phyloP scores from a whole-genome alignment of 2,329 filamentous ascomycete genomes.

The Fusarium veterinarium region DNA sequence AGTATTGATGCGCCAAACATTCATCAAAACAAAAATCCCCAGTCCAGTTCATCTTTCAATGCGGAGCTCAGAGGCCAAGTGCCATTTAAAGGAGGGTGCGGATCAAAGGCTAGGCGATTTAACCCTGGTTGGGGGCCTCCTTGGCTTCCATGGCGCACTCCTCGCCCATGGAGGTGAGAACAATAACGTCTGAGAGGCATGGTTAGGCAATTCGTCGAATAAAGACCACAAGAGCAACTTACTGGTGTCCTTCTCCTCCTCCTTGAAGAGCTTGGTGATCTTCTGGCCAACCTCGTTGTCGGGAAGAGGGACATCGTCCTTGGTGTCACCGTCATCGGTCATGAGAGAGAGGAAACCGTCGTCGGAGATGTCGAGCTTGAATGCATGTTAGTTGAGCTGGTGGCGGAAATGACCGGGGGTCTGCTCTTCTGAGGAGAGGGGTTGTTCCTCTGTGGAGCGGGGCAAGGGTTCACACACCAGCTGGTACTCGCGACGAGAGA shows the following conservation, averaged over 20 bases:
- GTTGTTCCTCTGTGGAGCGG: constrained; percentile 38
- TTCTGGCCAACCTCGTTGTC: constrained; percentile 89
- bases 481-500: constrained; percentile 90
- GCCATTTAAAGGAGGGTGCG: constrained; percentile 42
- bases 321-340: constrained; percentile 84
- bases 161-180: constrained; percentile 97
- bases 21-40: constrained; percentile 50
- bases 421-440: constrained; percentile 29
- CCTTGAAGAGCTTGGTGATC: constrained; percentile 82
- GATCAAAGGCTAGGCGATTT: constrained; percentile 37
- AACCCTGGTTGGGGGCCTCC: constrained; percentile 74
- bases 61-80: constrained; percentile 43
- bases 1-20: constrained; percentile 51
- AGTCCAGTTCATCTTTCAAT: constrained; percentile 37
- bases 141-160: constrained; percentile 93
- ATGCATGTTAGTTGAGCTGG: constrained; percentile 29
- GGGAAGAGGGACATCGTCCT: constrained; percentile 95
- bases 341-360: constrained; percentile 96
- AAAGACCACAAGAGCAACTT: constrained; percentile 58
- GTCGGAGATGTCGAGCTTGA: constrained; percentile 90
- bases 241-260: constrained; percentile 94
- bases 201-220: constrained; percentile 18
- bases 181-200: constrained; percentile 79
- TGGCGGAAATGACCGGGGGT: constrained; percentile 6
- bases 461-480: constrained; percentile 74